phyloP scores from a whole-genome alignment of 2,329 filamentous ascomycete genomes.

The Aspergillus persii region DNA sequence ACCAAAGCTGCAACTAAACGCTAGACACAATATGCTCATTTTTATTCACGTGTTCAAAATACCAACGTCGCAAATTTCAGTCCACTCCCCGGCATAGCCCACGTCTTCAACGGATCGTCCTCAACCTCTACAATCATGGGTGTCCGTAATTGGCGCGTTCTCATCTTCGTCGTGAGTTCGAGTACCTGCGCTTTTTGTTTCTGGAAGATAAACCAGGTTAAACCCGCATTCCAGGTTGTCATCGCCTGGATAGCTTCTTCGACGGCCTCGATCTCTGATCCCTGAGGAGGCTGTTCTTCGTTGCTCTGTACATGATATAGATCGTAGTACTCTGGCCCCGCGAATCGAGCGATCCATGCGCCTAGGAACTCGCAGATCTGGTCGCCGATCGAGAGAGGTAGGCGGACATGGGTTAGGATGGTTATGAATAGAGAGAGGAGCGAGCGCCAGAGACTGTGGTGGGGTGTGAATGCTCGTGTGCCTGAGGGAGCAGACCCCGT shows the following conservation, averaged over 20 bases:
- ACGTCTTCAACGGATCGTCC: slow-evolving; percentile 9
- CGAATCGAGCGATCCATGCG: slow-evolving; percentile 35
- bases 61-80: slow-evolving; percentile 31
- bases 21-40: neutral
- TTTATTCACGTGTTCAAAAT: slow-evolving; percentile 14
- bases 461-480: slow-evolving; percentile 36
- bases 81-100: slow-evolving; percentile 30
- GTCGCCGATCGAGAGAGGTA: slow-evolving; percentile 41
- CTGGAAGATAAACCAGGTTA: slow-evolving; percentile 43
- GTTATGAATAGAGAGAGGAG: slow-evolving; percentile 39
- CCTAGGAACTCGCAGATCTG: slow-evolving; percentile 40
- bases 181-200: slow-evolving; percentile 15
- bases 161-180: slow-evolving; percentile 32
- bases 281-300: neutral
- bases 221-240: slow-evolving; percentile 42
- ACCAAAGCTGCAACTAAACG: too few relatives aligned
- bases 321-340: slow-evolving; percentile 35
- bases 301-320: neutral
- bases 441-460: slow-evolving; percentile 40
- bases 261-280: slow-evolving; percentile 21
- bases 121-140: slow-evolving; percentile 9
- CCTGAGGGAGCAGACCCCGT: slow-evolving; percentile 16
- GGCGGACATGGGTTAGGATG: slow-evolving; percentile 38
- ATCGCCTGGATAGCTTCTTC: slow-evolving; percentile 37
- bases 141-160: neutral